Evolutionary conservation across 139 green algal genomes (phyloP).

Genomic region (Ostreobium quekettii): DNA sequence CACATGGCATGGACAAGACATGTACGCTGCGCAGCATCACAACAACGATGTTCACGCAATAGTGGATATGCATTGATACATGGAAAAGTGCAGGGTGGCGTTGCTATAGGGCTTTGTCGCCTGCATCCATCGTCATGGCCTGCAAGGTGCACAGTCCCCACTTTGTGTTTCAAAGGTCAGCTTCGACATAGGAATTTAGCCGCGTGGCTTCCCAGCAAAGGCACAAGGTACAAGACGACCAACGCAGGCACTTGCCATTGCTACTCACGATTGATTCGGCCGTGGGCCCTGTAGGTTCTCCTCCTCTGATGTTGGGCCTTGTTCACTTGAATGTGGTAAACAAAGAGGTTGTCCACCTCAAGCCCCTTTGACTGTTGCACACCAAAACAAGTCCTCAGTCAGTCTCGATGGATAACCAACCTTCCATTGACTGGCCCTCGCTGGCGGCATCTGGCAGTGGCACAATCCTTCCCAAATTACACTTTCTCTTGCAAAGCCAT

Average conservation of each 20-base stretch:
- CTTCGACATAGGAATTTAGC: constrained; percentile 7
- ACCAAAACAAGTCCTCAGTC: not conserved
- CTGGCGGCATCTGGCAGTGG: too few species aligned
- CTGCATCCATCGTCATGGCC: not conserved
- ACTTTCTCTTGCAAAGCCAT: too few species aligned
- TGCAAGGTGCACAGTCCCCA: not conserved
- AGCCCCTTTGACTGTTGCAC: constrained; percentile 84
- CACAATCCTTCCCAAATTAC: too few species aligned
- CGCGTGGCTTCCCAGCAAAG: not conserved
- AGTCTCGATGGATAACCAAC: not conserved
- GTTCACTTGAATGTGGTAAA: constrained; percentile 98
- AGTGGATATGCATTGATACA: not conserved
- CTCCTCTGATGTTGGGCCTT: constrained; percentile 86
- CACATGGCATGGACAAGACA: constrained; percentile 94
- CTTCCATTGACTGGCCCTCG: too few species aligned
- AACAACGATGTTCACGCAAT: not conserved
- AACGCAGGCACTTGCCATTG: not conserved
- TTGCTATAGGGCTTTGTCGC: not conserved
- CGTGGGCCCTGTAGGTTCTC: constrained; percentile 96
- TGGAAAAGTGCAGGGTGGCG: not conserved
- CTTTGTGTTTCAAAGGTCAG: not conserved
- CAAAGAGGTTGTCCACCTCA: constrained; percentile 80
- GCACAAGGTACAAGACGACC: not conserved
- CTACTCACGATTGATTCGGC: constrained; percentile 80
- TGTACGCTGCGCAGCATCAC: constrained; percentile 76